A percentile compares a stretch with the other conserved stretches of the same genome.
Evolutionary conservation across 1,284 basidiomycete species (phyloP).

Genomic region (Marasmius fiardii): DNA sequence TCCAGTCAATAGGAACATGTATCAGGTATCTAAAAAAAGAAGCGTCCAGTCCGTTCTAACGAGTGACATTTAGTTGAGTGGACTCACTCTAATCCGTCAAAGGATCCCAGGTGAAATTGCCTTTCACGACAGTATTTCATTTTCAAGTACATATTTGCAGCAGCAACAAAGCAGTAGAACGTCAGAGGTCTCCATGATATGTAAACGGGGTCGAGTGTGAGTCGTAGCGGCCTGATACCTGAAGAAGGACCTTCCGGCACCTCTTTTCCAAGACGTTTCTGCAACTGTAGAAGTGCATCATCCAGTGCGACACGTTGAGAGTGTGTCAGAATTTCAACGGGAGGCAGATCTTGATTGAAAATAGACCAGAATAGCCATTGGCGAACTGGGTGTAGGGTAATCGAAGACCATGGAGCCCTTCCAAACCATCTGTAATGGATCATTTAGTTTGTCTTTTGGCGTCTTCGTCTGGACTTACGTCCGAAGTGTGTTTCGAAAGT

Average conservation of each 20-base stretch:
- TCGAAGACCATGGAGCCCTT: constrained; percentile 69
- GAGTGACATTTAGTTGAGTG: not conserved
- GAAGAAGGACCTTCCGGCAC: constrained; percentile 65
- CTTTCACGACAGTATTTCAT: constrained; percentile 42
- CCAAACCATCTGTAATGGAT: constrained; percentile 53
- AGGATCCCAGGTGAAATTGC: constrained; percentile 44
- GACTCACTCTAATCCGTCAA: constrained; percentile 63
- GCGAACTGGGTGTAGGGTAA: constrained; percentile 63
- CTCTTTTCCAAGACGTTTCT: constrained; percentile 68
- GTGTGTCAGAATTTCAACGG: constrained; percentile 42
- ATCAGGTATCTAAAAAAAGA: constrained; percentile 60
- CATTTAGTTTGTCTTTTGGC: not conserved
- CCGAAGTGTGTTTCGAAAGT: constrained; percentile 70
- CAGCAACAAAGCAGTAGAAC: constrained; percentile 64
- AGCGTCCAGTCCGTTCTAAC: not conserved
- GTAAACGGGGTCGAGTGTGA: constrained; percentile 79
- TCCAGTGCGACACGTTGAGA: constrained; percentile 50
- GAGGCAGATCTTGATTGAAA: constrained; percentile 63
- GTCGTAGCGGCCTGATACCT: constrained; percentile 55
- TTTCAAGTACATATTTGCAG: constrained; percentile 50
- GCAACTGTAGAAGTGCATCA: constrained; percentile 58
- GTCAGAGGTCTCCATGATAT: constrained; percentile 68
- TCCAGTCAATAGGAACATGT: constrained; percentile 67
- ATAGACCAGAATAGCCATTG: constrained; percentile 87
- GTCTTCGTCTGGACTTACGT: constrained; percentile 33